Percentiles rank a stretch among this genome's conserved stretches.
Evolutionary conservation across 2,329 filamentous ascomycete species (phyloP).

Genomic region (Xylariaceae sp.): DNA sequence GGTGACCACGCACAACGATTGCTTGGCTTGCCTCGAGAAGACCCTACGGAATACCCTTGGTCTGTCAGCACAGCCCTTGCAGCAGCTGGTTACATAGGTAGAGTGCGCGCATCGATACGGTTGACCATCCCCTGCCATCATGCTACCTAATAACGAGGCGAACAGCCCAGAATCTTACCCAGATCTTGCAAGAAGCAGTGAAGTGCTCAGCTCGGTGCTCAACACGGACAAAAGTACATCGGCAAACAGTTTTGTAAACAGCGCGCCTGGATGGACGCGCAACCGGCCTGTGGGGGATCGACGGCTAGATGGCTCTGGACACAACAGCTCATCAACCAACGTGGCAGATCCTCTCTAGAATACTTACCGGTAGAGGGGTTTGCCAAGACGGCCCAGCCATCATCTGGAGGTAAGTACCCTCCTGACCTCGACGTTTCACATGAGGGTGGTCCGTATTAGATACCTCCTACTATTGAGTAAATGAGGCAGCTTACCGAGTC

Average conservation of each 20-base stretch:
- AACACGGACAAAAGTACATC: not conserved
- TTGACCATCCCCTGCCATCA: too few species aligned
- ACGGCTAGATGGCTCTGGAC: slow-evolving; percentile 1
- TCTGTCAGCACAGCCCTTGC: too few species aligned
- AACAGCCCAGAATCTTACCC: too few species aligned
- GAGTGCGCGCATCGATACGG: too few species aligned
- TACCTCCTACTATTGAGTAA: not conserved
- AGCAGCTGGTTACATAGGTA: too few species aligned
- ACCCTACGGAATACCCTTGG: too few species aligned
- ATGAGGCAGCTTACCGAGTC: not conserved
- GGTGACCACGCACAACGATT: slow-evolving; percentile 3
- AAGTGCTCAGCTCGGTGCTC: too few species aligned
- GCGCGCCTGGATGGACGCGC: slow-evolving; percentile 2
- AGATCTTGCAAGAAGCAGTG: too few species aligned
- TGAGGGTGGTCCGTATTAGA: not conserved
- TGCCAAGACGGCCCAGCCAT: slow-evolving; percentile 3
- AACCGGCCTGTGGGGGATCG: not conserved
- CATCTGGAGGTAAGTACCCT: not conserved
- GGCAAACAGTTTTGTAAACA: not conserved
- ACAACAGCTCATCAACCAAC: slow-evolving; percentile 22
- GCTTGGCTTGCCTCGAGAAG: not conserved
- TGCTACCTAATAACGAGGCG: too few species aligned
- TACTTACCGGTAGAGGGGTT: not conserved
- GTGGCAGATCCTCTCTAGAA: slow-evolving; percentile 27
- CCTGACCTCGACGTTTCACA: not conserved